Percentiles rank a stretch among this genome's conserved stretches.
phyloP scores from a whole-genome alignment of 176 grass and related monocot species.

The Dendrocalamus sinicus region DNA sequence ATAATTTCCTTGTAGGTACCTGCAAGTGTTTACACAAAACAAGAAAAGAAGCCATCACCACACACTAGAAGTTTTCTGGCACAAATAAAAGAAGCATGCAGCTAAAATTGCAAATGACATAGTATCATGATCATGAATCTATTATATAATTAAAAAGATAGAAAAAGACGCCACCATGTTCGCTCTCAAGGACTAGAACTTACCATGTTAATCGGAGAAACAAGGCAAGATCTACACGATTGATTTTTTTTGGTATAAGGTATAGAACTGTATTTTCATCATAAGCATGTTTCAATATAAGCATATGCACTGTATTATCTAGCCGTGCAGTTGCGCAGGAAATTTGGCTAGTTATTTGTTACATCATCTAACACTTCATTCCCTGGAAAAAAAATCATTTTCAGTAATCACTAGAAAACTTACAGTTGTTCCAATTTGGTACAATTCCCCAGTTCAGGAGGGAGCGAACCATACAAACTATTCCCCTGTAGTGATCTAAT shows the following conservation, averaged over 20 bases:
- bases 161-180: no score
- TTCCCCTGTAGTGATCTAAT: conserved; percentile 88
- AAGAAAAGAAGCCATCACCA: conserved; percentile 37
- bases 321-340: no score
- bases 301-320: no score
- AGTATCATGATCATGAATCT: conserved; percentile 3
- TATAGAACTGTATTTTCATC: no score
- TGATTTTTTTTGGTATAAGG: no score
- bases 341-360: neutral
- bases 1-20: conserved; percentile 94
- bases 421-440: conserved; percentile 81
- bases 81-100: conserved; percentile 24
- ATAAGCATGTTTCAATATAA: no score
- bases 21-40: conserved; percentile 51
- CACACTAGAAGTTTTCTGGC: neutral
- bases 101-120: neutral
- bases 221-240: no score
- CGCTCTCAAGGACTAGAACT: no score
- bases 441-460: conserved; percentile 93
- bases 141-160: no score
- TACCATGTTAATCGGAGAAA: no score
- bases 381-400: neutral
- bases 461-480: conserved; percentile 91
- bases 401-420: conserved; percentile 40
- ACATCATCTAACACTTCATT: conserved; percentile 3